A percentile compares a stretch with the other conserved stretches of the same genome.
Evolutionary conservation across 176 grass and related monocot species (phyloP).

Genomic region (Juncus inflexus): DNA sequence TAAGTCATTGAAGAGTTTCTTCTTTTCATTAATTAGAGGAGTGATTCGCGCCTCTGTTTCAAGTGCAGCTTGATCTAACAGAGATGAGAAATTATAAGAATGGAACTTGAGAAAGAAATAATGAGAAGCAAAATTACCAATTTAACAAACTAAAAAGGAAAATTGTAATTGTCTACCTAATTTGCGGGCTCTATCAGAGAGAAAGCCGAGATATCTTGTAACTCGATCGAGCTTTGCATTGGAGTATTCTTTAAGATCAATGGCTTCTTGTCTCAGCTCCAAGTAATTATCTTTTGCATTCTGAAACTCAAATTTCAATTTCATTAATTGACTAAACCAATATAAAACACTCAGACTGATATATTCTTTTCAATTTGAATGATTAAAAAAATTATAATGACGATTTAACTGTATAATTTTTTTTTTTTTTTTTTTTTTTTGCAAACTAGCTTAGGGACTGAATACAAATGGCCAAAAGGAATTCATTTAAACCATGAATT

Average conservation of each 20-base stretch:
- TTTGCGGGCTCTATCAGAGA: slow-evolving; percentile 89
- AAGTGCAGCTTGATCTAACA: slow-evolving; percentile 89
- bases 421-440: too few relatives aligned
- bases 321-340: background rate
- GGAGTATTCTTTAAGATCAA: slow-evolving; percentile 88
- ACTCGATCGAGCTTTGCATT: slow-evolving; percentile 89
- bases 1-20: slow-evolving; percentile 88
- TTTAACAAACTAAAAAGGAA: slow-evolving; percentile 8
- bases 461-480: too few relatives aligned
- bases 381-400: background rate
- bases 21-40: slow-evolving; percentile 91
- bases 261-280: slow-evolving; percentile 91
- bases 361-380: slow-evolving; percentile 16
- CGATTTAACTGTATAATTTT: background rate
- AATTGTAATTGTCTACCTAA: slow-evolving; percentile 45
- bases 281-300: slow-evolving; percentile 77
- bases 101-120: background rate
- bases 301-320: slow-evolving; percentile 41
- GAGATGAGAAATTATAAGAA: background rate
- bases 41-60: slow-evolving; percentile 88
- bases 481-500: background rate
- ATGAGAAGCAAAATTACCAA: slow-evolving; percentile 14
- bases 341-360: slow-evolving; percentile 21
- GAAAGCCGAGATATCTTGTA: slow-evolving; percentile 96
- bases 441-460: too few relatives aligned